Base-by-base conservation (phyloP, 768 basidiomycete genomes). In the Mycena amicta region DNA sequence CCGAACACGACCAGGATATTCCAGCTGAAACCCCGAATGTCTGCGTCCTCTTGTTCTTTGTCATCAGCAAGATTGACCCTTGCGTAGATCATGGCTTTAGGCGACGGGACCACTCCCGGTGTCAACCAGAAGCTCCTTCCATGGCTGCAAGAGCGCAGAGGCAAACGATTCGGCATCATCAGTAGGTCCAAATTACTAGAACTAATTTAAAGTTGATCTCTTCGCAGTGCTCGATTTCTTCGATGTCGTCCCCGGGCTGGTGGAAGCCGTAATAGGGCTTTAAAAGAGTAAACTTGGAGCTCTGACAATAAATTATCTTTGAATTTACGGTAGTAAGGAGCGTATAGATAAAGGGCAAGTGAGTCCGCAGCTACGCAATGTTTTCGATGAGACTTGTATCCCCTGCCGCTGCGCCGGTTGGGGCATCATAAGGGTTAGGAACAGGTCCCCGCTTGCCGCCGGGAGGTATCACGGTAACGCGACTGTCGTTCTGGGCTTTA, bases 221-320 rank as follows among this genome's bases (percentile, higher is more conserved):
- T 56, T 43, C 28, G 2, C 45, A 82, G 80, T 82, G 75, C 70
- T 80, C 33, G 80, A 81, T 64, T 82, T 82, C 60, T 82, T 78
- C 60, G 74, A 80, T 56, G 71, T 70, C 30, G 73, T 77, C 22
- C 79, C 80, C 20, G 79, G 78, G 3, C 70, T 82, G 4, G 71
- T 82, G 12, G 78, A 80, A 61, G 80, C 80, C 13, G 72, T 74
- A 11, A 77, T 81, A 30, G 78, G 78, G 3, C 55, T 78, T n/a
- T n/a, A n/a, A n/a, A n/a, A n/a, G n/a, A n/a, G 11, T 72, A 33
- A 45, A 5, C 43, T 45, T 23, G 15, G n/a, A n/a, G n/a, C n/a
- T n/a, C n/a, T n/a, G n/a, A n/a, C n/a, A n/a, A n/a, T n/a, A n/a
- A n/a, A n/a, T n/a, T n/a, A n/a, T n/a, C n/a, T n/a, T n/a, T n/a